Evolutionary conservation across 2,329 filamentous ascomycete genomes (phyloP).

Genomic region (Aspergillus sclerotialis): DNA sequence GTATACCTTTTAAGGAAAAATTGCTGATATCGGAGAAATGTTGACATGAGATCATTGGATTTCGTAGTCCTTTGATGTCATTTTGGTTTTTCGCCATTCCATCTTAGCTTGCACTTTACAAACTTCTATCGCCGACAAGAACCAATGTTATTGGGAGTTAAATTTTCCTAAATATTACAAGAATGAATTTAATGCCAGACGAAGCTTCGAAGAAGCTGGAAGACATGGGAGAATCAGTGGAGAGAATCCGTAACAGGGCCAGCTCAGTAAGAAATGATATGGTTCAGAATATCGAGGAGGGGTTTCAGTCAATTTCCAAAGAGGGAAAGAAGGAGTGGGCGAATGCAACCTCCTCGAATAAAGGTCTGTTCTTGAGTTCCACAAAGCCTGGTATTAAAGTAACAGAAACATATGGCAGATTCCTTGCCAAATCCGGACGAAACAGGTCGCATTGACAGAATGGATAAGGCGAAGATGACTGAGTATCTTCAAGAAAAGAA

Average conservation of each 20-base stretch:
- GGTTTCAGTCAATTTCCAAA: conserved; percentile 6
- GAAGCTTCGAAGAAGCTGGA: not conserved
- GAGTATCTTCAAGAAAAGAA: conserved; percentile 27
- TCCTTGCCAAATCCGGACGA: conserved; percentile 11
- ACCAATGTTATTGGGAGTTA: not conserved
- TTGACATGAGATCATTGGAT: too few species aligned
- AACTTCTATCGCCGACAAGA: not conserved
- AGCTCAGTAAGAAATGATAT: conserved; percentile 3
- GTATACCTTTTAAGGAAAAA: too few species aligned
- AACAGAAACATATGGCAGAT: conserved; percentile 1
- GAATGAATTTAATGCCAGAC: not conserved
- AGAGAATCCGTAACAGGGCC: not conserved
- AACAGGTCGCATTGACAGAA: conserved; percentile 16
- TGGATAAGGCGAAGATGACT: conserved; percentile 23
- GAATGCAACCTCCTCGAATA: not conserved
- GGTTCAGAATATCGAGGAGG: conserved; percentile 6
- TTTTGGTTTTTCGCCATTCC: not conserved
- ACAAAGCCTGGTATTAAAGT: not conserved
- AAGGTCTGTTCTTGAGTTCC: conserved; percentile 2
- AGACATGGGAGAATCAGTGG: not conserved
- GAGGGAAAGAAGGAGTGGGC: conserved; percentile 3
- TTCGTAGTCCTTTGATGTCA: too few species aligned
- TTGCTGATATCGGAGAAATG: too few species aligned
- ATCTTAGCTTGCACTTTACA: not conserved
- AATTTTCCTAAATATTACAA: not conserved